Base-by-base conservation (phyloP, 768 basidiomycete species). In the Mycena metata region DNA sequence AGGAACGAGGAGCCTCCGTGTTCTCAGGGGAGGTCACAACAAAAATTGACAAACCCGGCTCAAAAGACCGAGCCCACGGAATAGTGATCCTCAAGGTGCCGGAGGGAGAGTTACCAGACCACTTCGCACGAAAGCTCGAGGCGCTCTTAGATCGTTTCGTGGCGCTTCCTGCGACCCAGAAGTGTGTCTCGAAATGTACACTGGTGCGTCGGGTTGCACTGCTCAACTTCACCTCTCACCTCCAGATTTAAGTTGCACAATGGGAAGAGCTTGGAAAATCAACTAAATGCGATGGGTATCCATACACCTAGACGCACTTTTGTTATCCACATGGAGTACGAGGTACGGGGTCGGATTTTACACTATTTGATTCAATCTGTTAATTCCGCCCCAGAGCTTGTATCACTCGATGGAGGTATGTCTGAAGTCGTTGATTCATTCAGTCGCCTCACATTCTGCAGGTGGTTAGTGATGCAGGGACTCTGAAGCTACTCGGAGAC, bases 131-230 rank as follows among this genome's bases (percentile, higher is more conserved):
- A 19, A 55, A n/a, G 13, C 35, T 55, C 39, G 54, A 39, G 39
- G 54, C 33, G 10, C 10, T 55, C n/a, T 39, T 39, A n/a, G 35
- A 55, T 23, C 39, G 35, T 9, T n/a, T 55, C 21, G 35, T 55
- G 35, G 54, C 54, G 35, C 54, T 55, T n/a, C 54, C 54, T 39
- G 54, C 17, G 15, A 39, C 36, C 35, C 54, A 55, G 54, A 55
- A 55, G 19, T 33, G 54, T 39, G 54, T 55, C 35, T 19, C 21
- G 10, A 55, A 39, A 35, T 55, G 19, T 13, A 55, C 35, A 12
- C n/a, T 55, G 54, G 54, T 55, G n/a, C 35, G 54, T 55, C 33
- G 54, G 30, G 8, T 55, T 6, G 9, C 10, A 7, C 5, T 33
- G 17, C 39, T 35, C 21, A 30, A 30, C 30, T 30, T 30, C 6